Conservation (phyloP, 441 rosid genomes). For the Geranium incanum region DNA sequence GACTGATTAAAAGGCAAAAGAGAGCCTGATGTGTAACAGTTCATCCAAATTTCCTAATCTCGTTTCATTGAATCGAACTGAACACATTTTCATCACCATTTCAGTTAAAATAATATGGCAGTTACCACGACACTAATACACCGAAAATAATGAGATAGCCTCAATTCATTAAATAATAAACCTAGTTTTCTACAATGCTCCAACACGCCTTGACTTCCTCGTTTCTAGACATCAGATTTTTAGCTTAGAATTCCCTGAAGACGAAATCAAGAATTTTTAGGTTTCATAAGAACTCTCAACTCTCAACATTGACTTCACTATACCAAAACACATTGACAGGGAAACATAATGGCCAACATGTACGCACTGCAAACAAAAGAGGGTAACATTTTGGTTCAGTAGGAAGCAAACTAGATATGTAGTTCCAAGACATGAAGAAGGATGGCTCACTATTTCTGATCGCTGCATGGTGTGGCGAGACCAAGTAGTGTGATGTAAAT, state of each 20-base stretch:
- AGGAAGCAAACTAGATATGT: neutral
- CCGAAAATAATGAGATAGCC: neutral
- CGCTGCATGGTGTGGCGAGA: conserved; percentile 84
- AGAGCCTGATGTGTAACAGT: neutral
- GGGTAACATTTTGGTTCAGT: neutral
- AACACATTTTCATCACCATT: neutral
- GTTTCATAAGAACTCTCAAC: neutral
- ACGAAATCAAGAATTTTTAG: too few relatives aligned
- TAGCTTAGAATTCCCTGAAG: too few relatives aligned
- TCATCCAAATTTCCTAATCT: neutral
- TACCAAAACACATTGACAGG: neutral
- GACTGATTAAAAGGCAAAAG: neutral
- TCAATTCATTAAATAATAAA: conserved; percentile 1
- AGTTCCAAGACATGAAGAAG: conserved; percentile 6
- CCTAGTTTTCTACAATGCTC: neutral
- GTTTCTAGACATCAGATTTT: neutral
- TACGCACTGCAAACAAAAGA: neutral
- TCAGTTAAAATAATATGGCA: neutral
- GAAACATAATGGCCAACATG: neutral
- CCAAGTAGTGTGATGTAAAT: conserved; percentile 76
- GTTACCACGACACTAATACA: neutral
- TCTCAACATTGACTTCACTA: neutral
- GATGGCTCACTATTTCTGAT: conserved; percentile 64
- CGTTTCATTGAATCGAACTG: neutral
- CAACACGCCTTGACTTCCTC: neutral